Evolutionary conservation across 371 early-diverging fungal species (phyloP).

Genomic region (Apophysomyces variabilis): DNA sequence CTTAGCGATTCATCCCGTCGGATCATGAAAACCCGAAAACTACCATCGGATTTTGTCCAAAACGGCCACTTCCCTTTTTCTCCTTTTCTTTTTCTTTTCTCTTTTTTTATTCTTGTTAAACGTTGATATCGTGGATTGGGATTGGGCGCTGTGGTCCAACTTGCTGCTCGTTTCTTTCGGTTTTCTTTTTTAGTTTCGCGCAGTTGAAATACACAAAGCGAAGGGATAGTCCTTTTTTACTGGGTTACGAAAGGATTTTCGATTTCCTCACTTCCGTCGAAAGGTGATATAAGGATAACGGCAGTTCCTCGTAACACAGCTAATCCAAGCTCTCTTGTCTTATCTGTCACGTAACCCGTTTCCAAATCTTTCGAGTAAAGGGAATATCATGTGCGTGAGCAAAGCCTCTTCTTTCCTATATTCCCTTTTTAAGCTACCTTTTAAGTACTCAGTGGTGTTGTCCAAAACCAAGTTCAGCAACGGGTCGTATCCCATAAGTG

Average conservation of each 20-base stretch:
- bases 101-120: too few species aligned
- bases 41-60: too few species aligned
- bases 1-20: too few species aligned
- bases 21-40: too few species aligned
- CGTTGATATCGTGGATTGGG: too few species aligned
- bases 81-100: too few species aligned
- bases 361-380: conserved; percentile 62
- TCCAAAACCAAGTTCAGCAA: conserved; percentile 94
- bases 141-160: too few species aligned
- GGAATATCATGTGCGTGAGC: too few species aligned
- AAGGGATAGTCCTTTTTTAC: conserved; percentile 10
- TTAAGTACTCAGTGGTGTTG: conserved; percentile 81
- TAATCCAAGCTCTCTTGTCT: conserved; percentile 80
- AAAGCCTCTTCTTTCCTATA: neutral
- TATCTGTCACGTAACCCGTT: conserved; percentile 65
- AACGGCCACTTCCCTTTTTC: too few species aligned
- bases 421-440: conserved; percentile 54
- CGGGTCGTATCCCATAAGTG: conserved; percentile 92
- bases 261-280: conserved; percentile 91
- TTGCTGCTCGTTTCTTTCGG: too few species aligned
- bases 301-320: conserved; percentile 91
- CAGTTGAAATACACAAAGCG: too few species aligned
- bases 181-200: too few species aligned
- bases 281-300: conserved; percentile 88
- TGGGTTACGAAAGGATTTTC: conserved; percentile 85